Conservation (phyloP, 352 stramenopile species). For the Plasmopara muralis region DNA sequence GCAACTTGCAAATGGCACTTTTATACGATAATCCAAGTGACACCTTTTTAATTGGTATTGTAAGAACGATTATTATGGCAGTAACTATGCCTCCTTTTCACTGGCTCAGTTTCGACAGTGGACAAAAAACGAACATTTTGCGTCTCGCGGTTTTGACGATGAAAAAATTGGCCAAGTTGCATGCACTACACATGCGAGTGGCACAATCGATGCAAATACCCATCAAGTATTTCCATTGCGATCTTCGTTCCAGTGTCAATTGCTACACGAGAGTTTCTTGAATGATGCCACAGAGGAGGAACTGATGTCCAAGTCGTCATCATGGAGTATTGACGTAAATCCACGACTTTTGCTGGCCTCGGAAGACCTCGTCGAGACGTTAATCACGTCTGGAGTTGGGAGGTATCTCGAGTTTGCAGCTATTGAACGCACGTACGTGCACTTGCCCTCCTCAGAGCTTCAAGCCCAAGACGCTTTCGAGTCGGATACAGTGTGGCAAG, state of each 20-base stretch:
- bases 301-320: slow-evolving; percentile 39
- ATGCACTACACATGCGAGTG: background rate
- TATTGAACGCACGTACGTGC: slow-evolving; percentile 78
- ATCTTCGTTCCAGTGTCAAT: slow-evolving; percentile 38
- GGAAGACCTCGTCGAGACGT: slow-evolving; percentile 69
- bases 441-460: slow-evolving; percentile 16
- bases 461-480: slow-evolving; percentile 1
- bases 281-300: slow-evolving; percentile 30
- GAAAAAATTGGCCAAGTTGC: slow-evolving; percentile 15
- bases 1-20: slow-evolving; percentile 2
- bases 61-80: slow-evolving; percentile 80
- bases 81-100: slow-evolving; percentile 69
- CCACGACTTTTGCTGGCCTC: slow-evolving; percentile 75
- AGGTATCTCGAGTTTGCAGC: slow-evolving; percentile 86
- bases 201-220: slow-evolving; percentile 3
- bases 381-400: slow-evolving; percentile 80
- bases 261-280: slow-evolving; percentile 37
- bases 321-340: slow-evolving; percentile 73
- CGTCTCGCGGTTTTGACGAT: slow-evolving; percentile 32
- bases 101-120: slow-evolving; percentile 52
- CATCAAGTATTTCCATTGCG: slow-evolving; percentile 32
- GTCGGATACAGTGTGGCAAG: slow-evolving; percentile 56
- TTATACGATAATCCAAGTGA: background rate
- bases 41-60: slow-evolving; percentile 1
- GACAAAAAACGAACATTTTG: slow-evolving; percentile 41